Percentiles rank a stretch among this genome's conserved stretches.
Conservation (phyloP, 148 eudicot genomes). For the Arctostaphylos glauca region DNA sequence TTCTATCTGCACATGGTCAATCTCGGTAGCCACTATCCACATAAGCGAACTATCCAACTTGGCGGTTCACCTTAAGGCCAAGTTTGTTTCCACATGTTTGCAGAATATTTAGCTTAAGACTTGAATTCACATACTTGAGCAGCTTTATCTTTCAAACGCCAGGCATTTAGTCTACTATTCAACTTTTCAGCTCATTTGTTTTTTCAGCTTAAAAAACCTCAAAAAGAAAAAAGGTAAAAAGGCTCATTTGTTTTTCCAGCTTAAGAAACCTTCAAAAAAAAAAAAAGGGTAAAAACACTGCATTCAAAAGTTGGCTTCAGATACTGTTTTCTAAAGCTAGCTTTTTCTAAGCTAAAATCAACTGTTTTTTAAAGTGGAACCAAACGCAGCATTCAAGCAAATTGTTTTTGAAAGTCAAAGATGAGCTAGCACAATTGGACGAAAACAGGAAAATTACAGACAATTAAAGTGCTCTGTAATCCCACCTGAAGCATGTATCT, state of each 20-base stretch:
- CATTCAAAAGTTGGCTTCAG: not conserved
- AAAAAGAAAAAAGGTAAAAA: not conserved
- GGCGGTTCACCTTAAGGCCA: not conserved
- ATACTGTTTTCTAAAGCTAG: not conserved
- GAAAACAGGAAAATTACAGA: not conserved
- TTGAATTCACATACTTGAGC: not conserved
- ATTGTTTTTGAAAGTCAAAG: not conserved
- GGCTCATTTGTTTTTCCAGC: not conserved
- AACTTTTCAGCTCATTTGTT: not conserved
- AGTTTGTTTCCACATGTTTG: not conserved
- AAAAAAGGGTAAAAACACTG: not conserved
- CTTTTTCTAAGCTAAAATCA: not conserved
- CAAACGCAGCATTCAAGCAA: not conserved
- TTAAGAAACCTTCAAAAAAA: not conserved
- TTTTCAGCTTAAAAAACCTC: not conserved
- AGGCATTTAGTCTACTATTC: no score
- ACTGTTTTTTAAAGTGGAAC: not conserved
- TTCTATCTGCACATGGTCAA: not conserved
- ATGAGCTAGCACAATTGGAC: not conserved
- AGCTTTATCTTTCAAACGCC: no score
- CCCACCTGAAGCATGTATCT: constrained; percentile 74
- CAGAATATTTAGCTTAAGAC: not conserved
- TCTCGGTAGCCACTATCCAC: not conserved
- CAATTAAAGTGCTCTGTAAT: not conserved
- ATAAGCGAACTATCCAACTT: constrained; percentile 13